Evolutionary conservation across 2,329 filamentous ascomycete species (phyloP).

Genomic region (Huntiella moniliformis): DNA sequence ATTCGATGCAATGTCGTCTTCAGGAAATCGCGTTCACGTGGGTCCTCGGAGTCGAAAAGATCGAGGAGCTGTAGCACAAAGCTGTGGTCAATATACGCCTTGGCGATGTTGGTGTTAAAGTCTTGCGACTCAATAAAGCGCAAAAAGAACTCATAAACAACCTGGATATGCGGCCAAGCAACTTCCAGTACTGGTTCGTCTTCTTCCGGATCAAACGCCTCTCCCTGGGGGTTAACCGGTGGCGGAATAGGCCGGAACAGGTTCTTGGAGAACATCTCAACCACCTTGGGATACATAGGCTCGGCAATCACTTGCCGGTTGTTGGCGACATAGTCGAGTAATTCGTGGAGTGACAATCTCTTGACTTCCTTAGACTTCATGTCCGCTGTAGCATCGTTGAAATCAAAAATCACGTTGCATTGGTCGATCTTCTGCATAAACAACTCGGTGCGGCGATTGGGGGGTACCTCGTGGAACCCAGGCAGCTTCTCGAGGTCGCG

Average conservation of each 20-base stretch:
- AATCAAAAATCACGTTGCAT: constrained; percentile 99
- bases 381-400: constrained; percentile 92
- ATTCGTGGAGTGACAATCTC: constrained; percentile 79
- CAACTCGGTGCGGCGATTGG: constrained; percentile 81
- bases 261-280: constrained; percentile 99
- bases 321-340: constrained; percentile 95
- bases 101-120: constrained; percentile 99
- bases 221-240: constrained; percentile 91
- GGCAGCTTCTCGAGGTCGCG: constrained; percentile 92
- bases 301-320: constrained; percentile 97
- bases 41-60: constrained; percentile 94
- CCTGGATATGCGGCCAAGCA: constrained; percentile 97
- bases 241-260: constrained; percentile 92
- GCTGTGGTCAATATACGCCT: constrained; percentile 94
- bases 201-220: constrained; percentile 96
- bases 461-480: constrained; percentile 92
- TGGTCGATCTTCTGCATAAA: constrained; percentile 99
- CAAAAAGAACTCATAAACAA: constrained; percentile 98
- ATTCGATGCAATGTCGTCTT: constrained; percentile 97
- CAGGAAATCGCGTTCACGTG: constrained; percentile 85
- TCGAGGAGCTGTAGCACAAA: constrained; percentile 96
- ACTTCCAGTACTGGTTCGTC: constrained; percentile 96
- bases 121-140: constrained; percentile 98
- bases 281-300: constrained; percentile 94
- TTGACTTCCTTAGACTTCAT: constrained; percentile 99